phyloP scores from a whole-genome alignment of 73 alveolate genomes.

The Paramecium pentaurelia region DNA sequence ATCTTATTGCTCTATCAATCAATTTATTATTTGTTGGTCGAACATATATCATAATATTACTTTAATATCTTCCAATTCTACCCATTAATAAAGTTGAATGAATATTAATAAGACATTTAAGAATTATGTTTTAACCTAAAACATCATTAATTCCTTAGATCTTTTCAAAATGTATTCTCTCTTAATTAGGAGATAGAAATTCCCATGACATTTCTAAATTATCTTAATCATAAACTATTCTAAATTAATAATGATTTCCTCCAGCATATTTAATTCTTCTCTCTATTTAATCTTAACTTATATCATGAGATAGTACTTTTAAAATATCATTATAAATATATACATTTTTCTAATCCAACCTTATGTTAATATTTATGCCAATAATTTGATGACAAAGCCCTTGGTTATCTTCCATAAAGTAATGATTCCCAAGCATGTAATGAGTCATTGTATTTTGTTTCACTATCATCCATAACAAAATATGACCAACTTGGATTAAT shows the following conservation, averaged over 20 bases:
- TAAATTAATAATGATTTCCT: constrained; percentile 4
- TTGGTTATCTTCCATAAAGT: constrained; percentile 51
- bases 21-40: constrained; percentile 49
- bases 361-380: constrained; percentile 1
- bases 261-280: constrained; percentile 26
- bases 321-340: not conserved
- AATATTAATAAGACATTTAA: constrained; percentile 47
- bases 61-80: constrained; percentile 30
- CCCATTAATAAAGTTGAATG: constrained; percentile 59
- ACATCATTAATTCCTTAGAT: constrained; percentile 14
- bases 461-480: not conserved
- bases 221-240: not conserved
- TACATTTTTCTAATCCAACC: not conserved
- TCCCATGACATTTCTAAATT: not conserved
- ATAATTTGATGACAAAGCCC: constrained; percentile 43
- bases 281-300: not conserved
- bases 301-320: not conserved
- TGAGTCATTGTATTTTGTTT: not conserved
- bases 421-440: constrained; percentile 26
- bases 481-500: constrained; percentile 47
- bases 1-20: constrained; percentile 60
- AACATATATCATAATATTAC: constrained; percentile 52
- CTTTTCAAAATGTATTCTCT: not conserved
- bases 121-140: constrained; percentile 37
- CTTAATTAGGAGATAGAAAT: not conserved